A percentile compares a stretch with the other conserved stretches of the same genome.
Conservation (phyloP, 305 asterid species). For the Ruellia speciosa region DNA sequence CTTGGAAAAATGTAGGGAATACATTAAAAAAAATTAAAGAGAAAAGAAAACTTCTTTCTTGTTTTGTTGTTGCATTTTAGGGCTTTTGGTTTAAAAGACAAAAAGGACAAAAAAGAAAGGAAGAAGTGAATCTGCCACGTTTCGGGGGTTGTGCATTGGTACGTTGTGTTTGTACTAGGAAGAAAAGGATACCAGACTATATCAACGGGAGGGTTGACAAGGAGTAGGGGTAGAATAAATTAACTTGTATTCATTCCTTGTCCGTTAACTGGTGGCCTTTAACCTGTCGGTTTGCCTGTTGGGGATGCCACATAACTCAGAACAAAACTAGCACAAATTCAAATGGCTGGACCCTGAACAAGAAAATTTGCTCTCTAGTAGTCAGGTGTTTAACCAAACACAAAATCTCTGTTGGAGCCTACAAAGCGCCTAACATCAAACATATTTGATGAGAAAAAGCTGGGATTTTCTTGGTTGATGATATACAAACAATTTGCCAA, state of each 20-base stretch:
- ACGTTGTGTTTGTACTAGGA: constrained; percentile 20
- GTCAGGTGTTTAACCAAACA: no score
- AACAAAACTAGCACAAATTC: neutral
- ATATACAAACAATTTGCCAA: no score
- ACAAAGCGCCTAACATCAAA: no score
- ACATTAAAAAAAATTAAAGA: no score
- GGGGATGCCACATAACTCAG: neutral
- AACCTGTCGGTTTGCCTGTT: neutral
- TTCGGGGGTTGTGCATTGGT: constrained; percentile 15
- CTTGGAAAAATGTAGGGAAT: neutral
- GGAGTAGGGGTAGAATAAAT: neutral
- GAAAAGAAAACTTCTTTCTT: no score
- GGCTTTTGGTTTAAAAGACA: neutral
- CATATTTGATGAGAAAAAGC: no score
- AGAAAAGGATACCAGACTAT: constrained; percentile 6
- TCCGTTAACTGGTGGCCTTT: neutral
- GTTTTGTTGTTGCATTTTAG: no score
- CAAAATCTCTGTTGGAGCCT: no score
- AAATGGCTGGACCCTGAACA: neutral
- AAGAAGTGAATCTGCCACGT: constrained; percentile 24
- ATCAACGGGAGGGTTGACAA: constrained; percentile 25
- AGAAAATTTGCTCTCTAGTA: neutral
- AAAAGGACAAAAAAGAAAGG: constrained; percentile 22
- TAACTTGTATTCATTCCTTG: neutral
- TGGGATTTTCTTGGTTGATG: no score